Evolutionary conservation across 306 rosid genomes (phyloP).

Genomic region (Begonia fuchsioides): DNA sequence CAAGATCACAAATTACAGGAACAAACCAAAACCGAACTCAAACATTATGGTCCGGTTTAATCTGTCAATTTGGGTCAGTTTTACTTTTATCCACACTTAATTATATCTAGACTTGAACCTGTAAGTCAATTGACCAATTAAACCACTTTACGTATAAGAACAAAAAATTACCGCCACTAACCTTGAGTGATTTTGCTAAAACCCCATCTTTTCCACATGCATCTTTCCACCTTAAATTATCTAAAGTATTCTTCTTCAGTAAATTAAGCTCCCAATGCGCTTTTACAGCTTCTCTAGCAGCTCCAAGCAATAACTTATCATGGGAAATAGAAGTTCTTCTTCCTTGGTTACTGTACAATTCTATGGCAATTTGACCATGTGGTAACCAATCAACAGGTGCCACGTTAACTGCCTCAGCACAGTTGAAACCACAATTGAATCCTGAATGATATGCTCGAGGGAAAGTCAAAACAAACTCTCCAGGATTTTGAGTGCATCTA

Average conservation of each 20-base stretch:
- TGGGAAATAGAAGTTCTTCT: conserved; percentile 96
- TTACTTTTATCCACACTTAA: too few relatives aligned
- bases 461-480: conserved; percentile 93
- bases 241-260: conserved; percentile 56
- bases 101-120: too few relatives aligned
- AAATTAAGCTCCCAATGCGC: conserved; percentile 95
- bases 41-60: too few relatives aligned
- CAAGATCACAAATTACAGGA: too few relatives aligned
- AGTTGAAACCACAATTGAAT: conserved; percentile 96
- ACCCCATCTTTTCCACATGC: conserved; percentile 84
- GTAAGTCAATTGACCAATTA: too few relatives aligned
- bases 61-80: too few relatives aligned
- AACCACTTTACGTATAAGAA: too few relatives aligned
- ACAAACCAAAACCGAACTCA: too few relatives aligned
- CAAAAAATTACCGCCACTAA: conserved; percentile 4
- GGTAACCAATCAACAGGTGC: conserved; percentile 99
- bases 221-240: conserved; percentile 72
- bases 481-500: conserved; percentile 90
- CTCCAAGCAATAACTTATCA: conserved; percentile 90
- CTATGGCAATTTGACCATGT: conserved; percentile 88
- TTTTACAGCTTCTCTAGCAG: conserved; percentile 93
- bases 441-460: conserved; percentile 99
- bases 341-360: conserved; percentile 67
- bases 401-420: conserved; percentile 99
- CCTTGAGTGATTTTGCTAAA: conserved; percentile 74